Percentiles rank a stretch among this genome's conserved stretches.
Conservation (phyloP, 1,139 yeast genomes). For the Yamadazyma spencermartinsiae region DNA sequence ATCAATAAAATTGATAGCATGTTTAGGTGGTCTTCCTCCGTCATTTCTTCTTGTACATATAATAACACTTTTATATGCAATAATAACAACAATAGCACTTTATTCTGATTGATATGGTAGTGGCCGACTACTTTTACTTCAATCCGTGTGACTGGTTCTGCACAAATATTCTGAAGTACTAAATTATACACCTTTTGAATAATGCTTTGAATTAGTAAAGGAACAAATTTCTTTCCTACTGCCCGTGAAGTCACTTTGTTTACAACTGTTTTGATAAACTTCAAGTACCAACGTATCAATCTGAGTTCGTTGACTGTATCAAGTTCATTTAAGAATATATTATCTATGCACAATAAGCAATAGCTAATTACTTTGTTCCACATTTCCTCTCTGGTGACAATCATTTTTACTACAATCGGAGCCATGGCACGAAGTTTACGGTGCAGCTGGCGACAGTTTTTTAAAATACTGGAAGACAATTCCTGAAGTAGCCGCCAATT, state of each 20-base stretch:
- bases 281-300: background rate
- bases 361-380: background rate
- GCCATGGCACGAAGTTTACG: background rate
- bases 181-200: background rate
- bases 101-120: background rate
- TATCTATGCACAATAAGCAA: background rate
- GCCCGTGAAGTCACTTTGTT: background rate
- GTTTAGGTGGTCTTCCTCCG: slow-evolving; percentile 1
- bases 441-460: background rate
- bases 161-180: background rate
- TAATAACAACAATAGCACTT: background rate
- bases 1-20: slow-evolving; percentile 1
- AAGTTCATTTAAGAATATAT: background rate
- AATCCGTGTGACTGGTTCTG: background rate
- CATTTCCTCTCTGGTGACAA: background rate
- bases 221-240: background rate
- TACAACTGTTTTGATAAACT: background rate
- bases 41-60: slow-evolving; percentile 1
- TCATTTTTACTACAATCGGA: background rate
- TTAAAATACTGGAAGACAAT: background rate
- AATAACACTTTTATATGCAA: slow-evolving; percentile 1
- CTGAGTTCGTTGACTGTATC: background rate
- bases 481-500: background rate
- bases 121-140: background rate
- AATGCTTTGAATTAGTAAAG: background rate